Evolutionary conservation across 2,329 filamentous ascomycete species (phyloP).

Genomic region (Xylariaceae sp.): DNA sequence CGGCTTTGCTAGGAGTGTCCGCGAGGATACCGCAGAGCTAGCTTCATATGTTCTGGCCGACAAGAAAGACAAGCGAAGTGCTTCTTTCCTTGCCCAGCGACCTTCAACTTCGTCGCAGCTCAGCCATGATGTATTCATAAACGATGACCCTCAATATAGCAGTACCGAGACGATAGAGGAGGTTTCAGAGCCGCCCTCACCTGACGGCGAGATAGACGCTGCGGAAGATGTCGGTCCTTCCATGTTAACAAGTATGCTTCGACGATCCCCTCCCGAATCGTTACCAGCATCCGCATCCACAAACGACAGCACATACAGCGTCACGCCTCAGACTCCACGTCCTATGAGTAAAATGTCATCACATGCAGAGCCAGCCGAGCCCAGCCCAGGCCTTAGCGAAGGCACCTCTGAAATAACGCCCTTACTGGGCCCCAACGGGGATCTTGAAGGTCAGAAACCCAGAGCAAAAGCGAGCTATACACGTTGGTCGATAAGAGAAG

Average conservation of each 20-base stretch:
- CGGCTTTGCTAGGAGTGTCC: slow-evolving; percentile 78
- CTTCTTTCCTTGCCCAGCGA: slow-evolving; percentile 53
- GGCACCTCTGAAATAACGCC: slow-evolving; percentile 53
- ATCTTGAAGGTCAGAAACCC: slow-evolving; percentile 60
- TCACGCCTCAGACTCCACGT: slow-evolving; percentile 11
- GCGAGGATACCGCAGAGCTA: slow-evolving; percentile 86
- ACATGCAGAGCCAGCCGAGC: slow-evolving; percentile 8
- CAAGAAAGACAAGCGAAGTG: slow-evolving; percentile 53
- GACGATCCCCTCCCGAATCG: slow-evolving; percentile 54
- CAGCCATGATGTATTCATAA: slow-evolving; percentile 36
- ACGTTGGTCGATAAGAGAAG: slow-evolving; percentile 38
- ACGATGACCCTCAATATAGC: slow-evolving; percentile 27
- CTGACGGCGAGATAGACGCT: slow-evolving; percentile 29
- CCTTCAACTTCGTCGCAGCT: slow-evolving; percentile 45
- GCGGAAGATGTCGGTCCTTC: slow-evolving; percentile 38
- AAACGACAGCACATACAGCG: slow-evolving; percentile 6
- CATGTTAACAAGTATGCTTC: slow-evolving; percentile 56
- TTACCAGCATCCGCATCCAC: slow-evolving; percentile 7
- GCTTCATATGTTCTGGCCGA: slow-evolving; percentile 81
- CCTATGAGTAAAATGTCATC: slow-evolving; percentile 16
- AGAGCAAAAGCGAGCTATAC: slow-evolving; percentile 26
- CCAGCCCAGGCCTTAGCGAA: neutral
- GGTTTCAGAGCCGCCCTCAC: slow-evolving; percentile 40
- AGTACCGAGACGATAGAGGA: slow-evolving; percentile 39
- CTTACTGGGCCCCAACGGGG: slow-evolving; percentile 50